Evolutionary conservation across 208 protist species (phyloP), one percentile per base, ranked within the genome.

Genomic region (Leishmania tropica): DNA sequence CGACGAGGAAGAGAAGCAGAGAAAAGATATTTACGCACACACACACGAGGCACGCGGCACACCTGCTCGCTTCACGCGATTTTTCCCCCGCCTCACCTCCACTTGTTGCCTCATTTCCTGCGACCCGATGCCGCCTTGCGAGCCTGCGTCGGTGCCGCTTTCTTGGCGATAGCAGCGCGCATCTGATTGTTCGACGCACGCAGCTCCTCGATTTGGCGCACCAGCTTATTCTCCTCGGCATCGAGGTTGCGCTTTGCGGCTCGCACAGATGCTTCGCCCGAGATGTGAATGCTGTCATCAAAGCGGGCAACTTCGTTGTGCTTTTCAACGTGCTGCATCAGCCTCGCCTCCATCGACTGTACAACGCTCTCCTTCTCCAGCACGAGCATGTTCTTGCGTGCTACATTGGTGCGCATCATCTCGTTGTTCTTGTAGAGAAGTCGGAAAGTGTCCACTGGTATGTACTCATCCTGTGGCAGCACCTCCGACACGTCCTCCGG

Each of bases 371-470:
- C 94, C 88, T 97, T 97, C 85, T 98, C 95, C 28, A 97, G 83
- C 76, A 96, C 92, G 47, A 98, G 83, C 92, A 98, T 96, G 80
- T 97, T 95, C 87, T 97, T 98, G 70, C 94, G 94, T 24, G 90
- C 90, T 71, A 97, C 89, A 75, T 84, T 95, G 28, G 87, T 91
- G 73, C 88, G 84, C 90, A 97, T 92, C 88, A 93, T 90, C 77
- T 96, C 92, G 53, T 95, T 94, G 85, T 96, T 94, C 85, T 96
- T 94, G 80, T 92, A 92, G 19, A 98, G 85, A 19, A 98, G 92
- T 21, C 92, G 92, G 83, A 95, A 96, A 13, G 94, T 96, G 79
- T 96, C 89, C 73, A 98, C 81, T 21, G 94, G 94, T 48, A 98
- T 90, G 76, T 64, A 82, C 86, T 98, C 95, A 40, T 92, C 84